Evolutionary conservation across 306 rosid genomes (phyloP), one percentile per base, ranked within the genome.

Genomic region (Dryas alaskensis): DNA sequence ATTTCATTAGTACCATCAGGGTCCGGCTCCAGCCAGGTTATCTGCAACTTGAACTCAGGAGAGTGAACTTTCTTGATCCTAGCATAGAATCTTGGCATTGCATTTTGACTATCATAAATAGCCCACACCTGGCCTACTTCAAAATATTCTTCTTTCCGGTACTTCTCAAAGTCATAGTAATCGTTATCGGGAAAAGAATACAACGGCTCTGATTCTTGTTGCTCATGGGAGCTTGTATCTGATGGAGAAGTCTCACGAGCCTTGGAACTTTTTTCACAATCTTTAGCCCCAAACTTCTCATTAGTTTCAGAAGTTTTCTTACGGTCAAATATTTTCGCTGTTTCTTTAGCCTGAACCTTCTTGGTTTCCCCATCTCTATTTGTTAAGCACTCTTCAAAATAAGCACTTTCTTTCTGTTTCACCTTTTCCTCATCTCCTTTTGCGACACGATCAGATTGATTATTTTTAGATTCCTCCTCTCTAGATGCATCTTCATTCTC

Each of bases 81-180:
- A 77, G 94, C 92, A 76, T 91, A 94, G 88, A 80, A 88, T 84
- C 97, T 89, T 61, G 98, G 98, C 98, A 94, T 89, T 74, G 87
- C 96, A 80, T 88, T 90, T 57, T 22, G 1, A 60, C 69, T 67
- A 74, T 91, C 96, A 79, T 91, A 94, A 76, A 79, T n/a, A 79
- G 97, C 94, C 98, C 98, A 94, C 61, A 87, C 77, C 87, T 94
- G 98, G 76, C 92, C 96, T 4, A 12, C 76, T 60, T 70, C 63
- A 81, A 94, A 94, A 48, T 78, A 74, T 37, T 65, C 92, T 43
- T 74, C 82, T 65, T 67, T 77, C 82, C 91, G 87, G 67, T 76
- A 82, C 65, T 81, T 83, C 60, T 86, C 97, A 77, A 94, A 94
- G 82, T 91, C 89, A 53, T 46, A 77, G 76, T 91, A 91, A 74